Evolutionary conservation across 768 basidiomycete species (phyloP).

Genomic region (Tulasnella sp.): DNA sequence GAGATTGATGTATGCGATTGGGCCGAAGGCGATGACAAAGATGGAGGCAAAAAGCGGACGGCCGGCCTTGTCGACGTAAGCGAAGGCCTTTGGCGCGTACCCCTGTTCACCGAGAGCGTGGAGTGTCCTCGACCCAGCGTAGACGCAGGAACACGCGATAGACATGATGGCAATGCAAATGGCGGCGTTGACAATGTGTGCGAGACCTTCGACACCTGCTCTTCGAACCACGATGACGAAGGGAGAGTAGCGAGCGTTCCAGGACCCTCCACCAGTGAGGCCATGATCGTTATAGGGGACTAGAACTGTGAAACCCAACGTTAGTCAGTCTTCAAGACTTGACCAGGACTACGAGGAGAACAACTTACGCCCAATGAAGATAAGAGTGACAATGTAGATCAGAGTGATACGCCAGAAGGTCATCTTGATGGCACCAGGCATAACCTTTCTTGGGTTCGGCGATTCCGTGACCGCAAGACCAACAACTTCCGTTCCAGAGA

Average conservation of each 20-base stretch:
- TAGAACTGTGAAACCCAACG: neutral
- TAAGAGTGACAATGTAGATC: constrained; percentile 52
- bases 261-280: neutral
- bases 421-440: constrained; percentile 54
- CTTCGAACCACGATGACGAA: constrained; percentile 52
- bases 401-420: constrained; percentile 56
- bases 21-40: constrained; percentile 22
- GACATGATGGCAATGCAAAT: constrained; percentile 55
- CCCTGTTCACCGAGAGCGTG: constrained; percentile 51
- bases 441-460: constrained; percentile 46
- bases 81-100: constrained; percentile 53
- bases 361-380: constrained; percentile 49
- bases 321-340: constrained; percentile 15
- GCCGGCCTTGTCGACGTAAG: constrained; percentile 50
- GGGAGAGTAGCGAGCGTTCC: constrained; percentile 46
- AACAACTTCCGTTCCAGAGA: constrained; percentile 58
- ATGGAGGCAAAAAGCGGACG: constrained; percentile 44
- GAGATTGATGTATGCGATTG: constrained; percentile 24
- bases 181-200: constrained; percentile 54
- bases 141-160: constrained; percentile 55
- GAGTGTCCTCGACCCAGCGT: constrained; percentile 51
- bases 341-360: constrained; percentile 23
- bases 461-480: constrained; percentile 65
- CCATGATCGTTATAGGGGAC: neutral
- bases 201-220: constrained; percentile 50